Base-by-base conservation (phyloP, 1,284 basidiomycete species). In the Ceratobasidium sp. region DNA sequence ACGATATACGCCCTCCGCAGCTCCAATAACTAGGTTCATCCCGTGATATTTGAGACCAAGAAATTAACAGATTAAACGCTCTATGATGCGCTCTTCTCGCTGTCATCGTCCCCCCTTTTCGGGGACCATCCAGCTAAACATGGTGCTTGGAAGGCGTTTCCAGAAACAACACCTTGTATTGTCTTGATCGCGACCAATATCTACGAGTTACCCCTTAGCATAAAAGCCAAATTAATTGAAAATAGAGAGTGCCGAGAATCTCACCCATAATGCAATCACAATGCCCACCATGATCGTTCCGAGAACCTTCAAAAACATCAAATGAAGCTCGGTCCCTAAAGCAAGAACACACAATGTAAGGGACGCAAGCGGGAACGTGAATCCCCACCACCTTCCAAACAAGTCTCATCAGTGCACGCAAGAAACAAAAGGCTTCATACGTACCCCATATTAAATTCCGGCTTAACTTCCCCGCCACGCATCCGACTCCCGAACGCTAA, bases 391-490 rank as follows among this genome's bases (percentile, higher is more conserved):
- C 26, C 67, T 70, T 44, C 32, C 13, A 32, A 32, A 50, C 21
- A 50, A 26, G 21, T n/a, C 9, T 23, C 41, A 32, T 70, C 44
- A 70, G 30, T 50, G 18, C 13, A 46, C 46, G 38, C 23, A n/a
- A 9, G 23, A 6, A 44, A 23, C 26, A 58, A 23, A 49, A 41
- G 30, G 16, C 49, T 16, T 14, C 55, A 44, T 30, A 69, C 50
- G 32, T 46, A 70, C 67, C 67, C 67, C 67, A 70, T 70, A 21
- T 70, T 70, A 49, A 70, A 70, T 59, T 70, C 67, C 9, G 67
- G 67, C 41, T 70, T 70, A 6, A 70, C 67, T 41, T 70, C 67
- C 30, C 67, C 67, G 13, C 35, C 67, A 59, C 67, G 54, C 67
- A 70, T 70, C 28, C 67, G 67, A 41, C 67, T 70, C 13, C 67